Percentiles rank a stretch among this genome's conserved stretches.
Conservation (phyloP, 257 asterid species). For the Petunia secreta region DNA sequence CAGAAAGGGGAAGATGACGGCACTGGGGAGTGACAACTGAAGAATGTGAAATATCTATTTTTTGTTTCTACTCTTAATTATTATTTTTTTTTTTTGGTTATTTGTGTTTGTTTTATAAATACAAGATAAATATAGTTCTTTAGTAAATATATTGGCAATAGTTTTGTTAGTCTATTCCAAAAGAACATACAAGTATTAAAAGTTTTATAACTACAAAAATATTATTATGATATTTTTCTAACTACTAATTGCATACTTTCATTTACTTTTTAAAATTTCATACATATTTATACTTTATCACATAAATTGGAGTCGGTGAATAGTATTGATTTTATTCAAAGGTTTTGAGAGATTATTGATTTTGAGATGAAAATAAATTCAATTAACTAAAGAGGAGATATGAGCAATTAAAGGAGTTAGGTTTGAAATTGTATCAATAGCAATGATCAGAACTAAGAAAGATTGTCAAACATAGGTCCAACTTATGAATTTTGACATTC, state of each 20-base stretch:
- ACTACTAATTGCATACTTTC: too few relatives aligned
- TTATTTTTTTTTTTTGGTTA: background rate
- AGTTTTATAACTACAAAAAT: too few relatives aligned
- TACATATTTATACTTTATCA: too few relatives aligned
- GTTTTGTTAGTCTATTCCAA: too few relatives aligned
- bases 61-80: background rate
- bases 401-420: background rate
- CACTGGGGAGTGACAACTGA: background rate
- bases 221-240: too few relatives aligned
- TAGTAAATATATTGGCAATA: too few relatives aligned
- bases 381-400: background rate
- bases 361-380: background rate
- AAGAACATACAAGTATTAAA: too few relatives aligned
- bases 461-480: background rate
- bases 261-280: too few relatives aligned
- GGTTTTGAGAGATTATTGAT: background rate
- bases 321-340: background rate
- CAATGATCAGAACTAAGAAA: background rate
- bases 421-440: background rate
- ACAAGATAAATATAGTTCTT: background rate
- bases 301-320: too few relatives aligned
- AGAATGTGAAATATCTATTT: background rate
- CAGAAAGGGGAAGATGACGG: slow-evolving; percentile 13
- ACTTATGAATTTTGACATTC: too few relatives aligned
- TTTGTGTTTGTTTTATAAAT: background rate